Evolutionary conservation across 352 stramenopile genomes (phyloP).

Genomic region (Globisporangium viniferum): DNA sequence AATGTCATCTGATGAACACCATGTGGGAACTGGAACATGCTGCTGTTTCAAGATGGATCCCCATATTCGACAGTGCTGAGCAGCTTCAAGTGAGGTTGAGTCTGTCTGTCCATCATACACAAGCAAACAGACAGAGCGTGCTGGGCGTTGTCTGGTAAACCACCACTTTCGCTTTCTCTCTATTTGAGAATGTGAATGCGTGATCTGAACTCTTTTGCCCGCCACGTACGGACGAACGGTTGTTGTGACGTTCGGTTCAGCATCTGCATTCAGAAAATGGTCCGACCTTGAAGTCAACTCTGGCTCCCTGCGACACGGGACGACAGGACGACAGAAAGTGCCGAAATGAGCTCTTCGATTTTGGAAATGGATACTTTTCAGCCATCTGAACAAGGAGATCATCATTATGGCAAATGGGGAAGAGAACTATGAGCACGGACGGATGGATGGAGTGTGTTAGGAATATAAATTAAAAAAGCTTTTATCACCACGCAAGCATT

Average conservation of each 20-base stretch:
- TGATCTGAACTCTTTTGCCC: neutral
- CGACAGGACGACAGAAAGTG: neutral
- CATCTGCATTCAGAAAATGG: neutral
- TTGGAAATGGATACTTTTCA: conserved; percentile 1
- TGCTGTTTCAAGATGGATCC: too few species aligned
- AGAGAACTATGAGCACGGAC: neutral
- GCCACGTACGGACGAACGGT: neutral
- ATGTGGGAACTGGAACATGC: too few species aligned
- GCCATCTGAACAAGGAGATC: neutral
- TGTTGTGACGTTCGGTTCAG: neutral
- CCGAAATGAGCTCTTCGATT: neutral
- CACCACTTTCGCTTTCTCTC: too few species aligned
- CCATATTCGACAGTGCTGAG: too few species aligned
- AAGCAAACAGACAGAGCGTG: too few species aligned
- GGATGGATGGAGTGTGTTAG: neutral
- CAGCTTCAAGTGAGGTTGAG: too few species aligned
- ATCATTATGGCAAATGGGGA: neutral
- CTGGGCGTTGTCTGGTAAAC: too few species aligned
- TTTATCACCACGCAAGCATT: neutral
- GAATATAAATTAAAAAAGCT: conserved; percentile 5
- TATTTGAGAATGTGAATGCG: neutral
- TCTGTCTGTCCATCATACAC: too few species aligned
- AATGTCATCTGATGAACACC: neutral
- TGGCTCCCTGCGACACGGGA: neutral
- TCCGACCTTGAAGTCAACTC: conserved; percentile 11